Conservation (phyloP, 2,329 filamentous ascomycete genomes). For the Penicillium olsonii region DNA sequence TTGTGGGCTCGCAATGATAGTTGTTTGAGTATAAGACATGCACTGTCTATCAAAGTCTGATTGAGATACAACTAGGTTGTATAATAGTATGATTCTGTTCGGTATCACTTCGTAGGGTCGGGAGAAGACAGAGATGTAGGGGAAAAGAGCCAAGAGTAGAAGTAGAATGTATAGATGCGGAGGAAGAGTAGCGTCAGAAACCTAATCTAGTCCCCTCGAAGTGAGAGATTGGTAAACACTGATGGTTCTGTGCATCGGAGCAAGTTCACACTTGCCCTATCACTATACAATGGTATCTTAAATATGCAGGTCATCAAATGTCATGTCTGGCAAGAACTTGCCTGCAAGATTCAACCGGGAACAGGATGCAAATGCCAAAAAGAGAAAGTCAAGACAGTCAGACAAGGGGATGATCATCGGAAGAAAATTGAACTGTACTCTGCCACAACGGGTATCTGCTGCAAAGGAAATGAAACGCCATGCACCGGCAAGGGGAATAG, state of each 20-base stretch:
- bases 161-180: background rate
- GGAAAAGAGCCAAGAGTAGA: background rate
- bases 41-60: too few species aligned
- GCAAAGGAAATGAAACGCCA: constrained; percentile 23
- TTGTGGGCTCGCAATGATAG: too few species aligned
- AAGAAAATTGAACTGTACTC: constrained; percentile 9
- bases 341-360: background rate
- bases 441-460: constrained; percentile 25
- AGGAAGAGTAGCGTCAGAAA: background rate
- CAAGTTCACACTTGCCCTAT: constrained; percentile 3
- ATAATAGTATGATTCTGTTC: too few species aligned
- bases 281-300: constrained; percentile 6
- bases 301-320: constrained; percentile 19
- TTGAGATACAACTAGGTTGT: too few species aligned
- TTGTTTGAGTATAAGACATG: too few species aligned
- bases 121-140: too few species aligned
- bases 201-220: background rate
- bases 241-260: background rate
- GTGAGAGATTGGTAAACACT: background rate
- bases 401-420: constrained; percentile 3
- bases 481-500: constrained; percentile 13
- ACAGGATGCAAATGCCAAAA: constrained; percentile 4
- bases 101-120: too few species aligned
- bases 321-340: constrained; percentile 7
- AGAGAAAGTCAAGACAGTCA: background rate